Evolutionary conservation across 1,139 yeast genomes (phyloP).

Genomic region (Hyphopichia buzzinii): DNA sequence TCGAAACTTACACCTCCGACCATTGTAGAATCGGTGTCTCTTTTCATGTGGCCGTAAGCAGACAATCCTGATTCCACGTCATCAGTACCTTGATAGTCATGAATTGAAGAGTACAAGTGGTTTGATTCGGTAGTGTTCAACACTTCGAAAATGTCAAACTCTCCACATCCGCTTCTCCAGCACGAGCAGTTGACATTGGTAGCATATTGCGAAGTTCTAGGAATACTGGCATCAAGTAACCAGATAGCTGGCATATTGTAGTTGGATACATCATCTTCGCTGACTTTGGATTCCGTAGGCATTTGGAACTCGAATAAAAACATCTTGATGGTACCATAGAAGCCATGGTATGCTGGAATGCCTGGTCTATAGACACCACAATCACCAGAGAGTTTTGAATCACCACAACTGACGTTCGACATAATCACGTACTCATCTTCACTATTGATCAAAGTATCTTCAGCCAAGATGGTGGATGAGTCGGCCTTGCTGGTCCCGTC

Average conservation of each 20-base stretch:
- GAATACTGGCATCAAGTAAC: slow-evolving; percentile 91
- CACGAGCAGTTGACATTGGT: slow-evolving; percentile 76
- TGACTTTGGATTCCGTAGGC: slow-evolving; percentile 63
- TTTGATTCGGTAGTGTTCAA: slow-evolving; percentile 47
- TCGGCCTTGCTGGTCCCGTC: slow-evolving; percentile 72
- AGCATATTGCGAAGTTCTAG: slow-evolving; percentile 84
- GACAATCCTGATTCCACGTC: slow-evolving; percentile 59
- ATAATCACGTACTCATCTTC: slow-evolving; percentile 78
- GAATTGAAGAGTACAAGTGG: slow-evolving; percentile 63
- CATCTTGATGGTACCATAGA: slow-evolving; percentile 73
- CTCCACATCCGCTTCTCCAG: slow-evolving; percentile 98
- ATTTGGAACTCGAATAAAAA: slow-evolving; percentile 87
- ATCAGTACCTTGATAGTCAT: slow-evolving; percentile 70
- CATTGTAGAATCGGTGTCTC: slow-evolving; percentile 51
- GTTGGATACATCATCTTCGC: slow-evolving; percentile 42
- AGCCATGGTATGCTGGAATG: slow-evolving; percentile 92
- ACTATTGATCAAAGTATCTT: slow-evolving; percentile 60
- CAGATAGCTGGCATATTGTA: slow-evolving; percentile 96
- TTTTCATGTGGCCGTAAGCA: slow-evolving; percentile 53
- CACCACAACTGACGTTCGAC: slow-evolving; percentile 62
- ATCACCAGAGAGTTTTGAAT: slow-evolving; percentile 46
- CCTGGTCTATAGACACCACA: slow-evolving; percentile 89
- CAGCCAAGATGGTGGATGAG: slow-evolving; percentile 58
- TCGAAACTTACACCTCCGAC: slow-evolving; percentile 72
- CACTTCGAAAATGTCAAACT: slow-evolving; percentile 84